These are phyloP conservation scores for Karstenula rhodostoma DNA, from an alignment of 2,329 filamentous ascomycete species.

Conservation along the genomic window DNA sequence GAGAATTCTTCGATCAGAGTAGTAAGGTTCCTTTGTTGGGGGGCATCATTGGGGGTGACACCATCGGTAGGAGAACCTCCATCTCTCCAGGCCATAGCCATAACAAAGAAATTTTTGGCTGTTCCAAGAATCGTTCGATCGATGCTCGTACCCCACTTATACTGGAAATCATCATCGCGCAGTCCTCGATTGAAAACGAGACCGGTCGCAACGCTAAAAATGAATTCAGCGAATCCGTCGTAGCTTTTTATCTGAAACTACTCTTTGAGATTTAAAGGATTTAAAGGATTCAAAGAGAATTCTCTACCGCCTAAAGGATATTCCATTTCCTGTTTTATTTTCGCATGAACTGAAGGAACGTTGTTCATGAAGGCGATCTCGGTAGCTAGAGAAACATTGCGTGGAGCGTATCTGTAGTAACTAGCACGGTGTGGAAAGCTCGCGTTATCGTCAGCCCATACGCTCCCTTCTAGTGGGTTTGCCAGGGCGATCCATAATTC, in stretches of 20 bases:
- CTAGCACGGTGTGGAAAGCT: neutral
- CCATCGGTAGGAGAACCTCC: too few relatives aligned
- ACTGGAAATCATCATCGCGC: too few relatives aligned
- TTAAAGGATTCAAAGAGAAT: too few relatives aligned
- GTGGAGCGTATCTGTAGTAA: neutral
- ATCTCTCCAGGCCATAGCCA: neutral
- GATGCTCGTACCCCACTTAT: neutral
- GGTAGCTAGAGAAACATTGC: neutral
- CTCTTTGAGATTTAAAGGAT: too few relatives aligned
- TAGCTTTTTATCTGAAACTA: too few relatives aligned
- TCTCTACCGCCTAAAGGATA: neutral
- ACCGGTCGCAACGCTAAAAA: too few relatives aligned
- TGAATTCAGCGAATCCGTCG: neutral
- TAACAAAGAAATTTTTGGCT: neutral
- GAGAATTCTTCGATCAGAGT: slow-evolving; percentile 12
- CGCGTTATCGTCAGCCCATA: neutral
- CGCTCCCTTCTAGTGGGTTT: neutral
- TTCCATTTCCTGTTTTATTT: neutral
- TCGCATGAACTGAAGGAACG: neutral
- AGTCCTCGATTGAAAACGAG: too few relatives aligned
- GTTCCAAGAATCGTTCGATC: neutral
- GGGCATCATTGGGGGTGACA: neutral
- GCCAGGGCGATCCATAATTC: neutral
- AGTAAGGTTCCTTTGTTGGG: slow-evolving; percentile 4
- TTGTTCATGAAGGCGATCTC: neutral